Percentiles rank a stretch among this genome's conserved stretches.
Evolutionary conservation across 2,329 filamentous ascomycete species (phyloP).

Genomic region (Ascochyta pisi): DNA sequence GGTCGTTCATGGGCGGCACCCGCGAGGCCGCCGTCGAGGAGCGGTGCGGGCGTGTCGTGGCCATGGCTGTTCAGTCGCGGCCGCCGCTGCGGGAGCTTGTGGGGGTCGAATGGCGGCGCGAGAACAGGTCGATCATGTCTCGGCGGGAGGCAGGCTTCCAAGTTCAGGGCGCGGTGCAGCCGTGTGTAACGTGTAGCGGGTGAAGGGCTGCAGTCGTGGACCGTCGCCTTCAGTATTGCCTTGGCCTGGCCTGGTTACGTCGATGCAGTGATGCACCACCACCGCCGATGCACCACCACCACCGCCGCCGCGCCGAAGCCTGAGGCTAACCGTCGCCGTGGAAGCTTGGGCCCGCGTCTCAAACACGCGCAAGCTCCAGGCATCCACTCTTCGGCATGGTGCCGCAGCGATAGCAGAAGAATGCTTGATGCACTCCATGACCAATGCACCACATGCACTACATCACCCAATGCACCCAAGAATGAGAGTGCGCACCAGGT

Average conservation of each 20-base stretch:
- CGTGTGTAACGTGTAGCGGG: too few relatives aligned
- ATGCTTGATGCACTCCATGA: not conserved
- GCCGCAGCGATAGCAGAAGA: constrained; percentile 4
- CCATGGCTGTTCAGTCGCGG: constrained; percentile 33
- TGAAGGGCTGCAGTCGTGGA: not conserved
- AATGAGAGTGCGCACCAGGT: not conserved
- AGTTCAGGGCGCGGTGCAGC: not conserved
- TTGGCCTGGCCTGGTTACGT: not conserved
- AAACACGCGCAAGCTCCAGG: constrained; percentile 23
- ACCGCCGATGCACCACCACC: too few relatives aligned
- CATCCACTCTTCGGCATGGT: constrained; percentile 18
- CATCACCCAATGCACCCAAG: too few relatives aligned
- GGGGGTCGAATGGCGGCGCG: constrained; percentile 30
- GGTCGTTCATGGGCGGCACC: constrained; percentile 61
- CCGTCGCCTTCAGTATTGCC: not conserved
- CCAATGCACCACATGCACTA: not conserved
- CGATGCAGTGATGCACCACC: not conserved
- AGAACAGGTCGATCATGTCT: constrained; percentile 39
- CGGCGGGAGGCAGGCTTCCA: constrained; percentile 17
- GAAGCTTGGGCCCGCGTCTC: constrained; percentile 6
- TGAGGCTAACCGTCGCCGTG: not conserved
- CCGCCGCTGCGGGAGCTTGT: constrained; percentile 35
- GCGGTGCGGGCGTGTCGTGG: constrained; percentile 44
- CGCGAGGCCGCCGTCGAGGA: constrained; percentile 49
- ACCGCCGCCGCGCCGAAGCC: not conserved